These are phyloP conservation scores for Backusella sp. DNA, from an alignment of 192 early-diverging fungal genomes.

Conservation along the genomic window DNA sequence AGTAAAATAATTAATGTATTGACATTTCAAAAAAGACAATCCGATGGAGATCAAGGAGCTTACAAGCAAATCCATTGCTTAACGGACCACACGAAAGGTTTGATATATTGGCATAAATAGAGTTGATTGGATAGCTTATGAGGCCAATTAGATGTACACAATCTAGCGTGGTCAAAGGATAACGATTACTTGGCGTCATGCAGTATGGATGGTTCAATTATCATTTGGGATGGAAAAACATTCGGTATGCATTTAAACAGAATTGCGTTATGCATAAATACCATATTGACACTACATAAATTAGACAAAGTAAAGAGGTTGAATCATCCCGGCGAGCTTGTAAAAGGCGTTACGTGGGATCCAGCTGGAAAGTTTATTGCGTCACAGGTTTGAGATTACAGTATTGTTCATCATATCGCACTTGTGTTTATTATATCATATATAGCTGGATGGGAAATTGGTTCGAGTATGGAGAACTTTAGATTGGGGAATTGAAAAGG, in stretches of 20 bases:
- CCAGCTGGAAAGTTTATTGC: conserved; percentile 93
- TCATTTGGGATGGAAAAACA: conserved; percentile 83
- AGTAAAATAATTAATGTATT: not conserved
- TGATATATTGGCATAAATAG: conserved; percentile 68
- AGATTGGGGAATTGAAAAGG: conserved; percentile 82
- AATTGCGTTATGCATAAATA: not conserved
- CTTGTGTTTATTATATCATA: not conserved
- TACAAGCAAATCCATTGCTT: not conserved
- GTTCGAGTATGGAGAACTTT: conserved; percentile 83
- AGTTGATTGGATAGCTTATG: conserved; percentile 49
- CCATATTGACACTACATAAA: not conserved
- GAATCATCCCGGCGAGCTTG: conserved; percentile 79
- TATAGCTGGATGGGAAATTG: conserved; percentile 85
- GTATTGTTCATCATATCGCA: too few relatives aligned
- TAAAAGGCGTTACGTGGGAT: conserved; percentile 97
- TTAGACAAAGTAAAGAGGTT: conserved; percentile 60
- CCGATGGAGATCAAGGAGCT: not conserved
- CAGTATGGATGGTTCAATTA: conserved; percentile 79
- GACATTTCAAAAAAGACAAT: not conserved
- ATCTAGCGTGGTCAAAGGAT: conserved; percentile 90
- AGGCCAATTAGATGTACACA: conserved; percentile 68
- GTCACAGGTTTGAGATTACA: conserved; percentile 58
- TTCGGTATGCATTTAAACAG: conserved; percentile 55
- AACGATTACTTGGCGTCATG: conserved; percentile 87
- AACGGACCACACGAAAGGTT: not conserved